Conservation (phyloP, 192 early-diverging fungal species). For the Spizellomyces sp. region DNA sequence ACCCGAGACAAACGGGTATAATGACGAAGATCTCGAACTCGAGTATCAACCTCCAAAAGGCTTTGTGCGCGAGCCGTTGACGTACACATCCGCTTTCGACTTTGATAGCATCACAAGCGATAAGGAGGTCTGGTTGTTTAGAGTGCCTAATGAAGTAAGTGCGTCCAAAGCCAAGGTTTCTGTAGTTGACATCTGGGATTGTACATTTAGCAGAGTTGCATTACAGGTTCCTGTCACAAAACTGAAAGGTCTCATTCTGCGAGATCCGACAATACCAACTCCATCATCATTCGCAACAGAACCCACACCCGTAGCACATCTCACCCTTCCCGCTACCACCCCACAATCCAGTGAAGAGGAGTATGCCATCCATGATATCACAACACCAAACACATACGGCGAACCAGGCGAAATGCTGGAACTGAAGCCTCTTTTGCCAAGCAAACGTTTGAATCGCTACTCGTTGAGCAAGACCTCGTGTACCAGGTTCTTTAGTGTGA, state of each 20-base stretch:
- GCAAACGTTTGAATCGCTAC: not conserved
- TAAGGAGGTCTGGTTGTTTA: slow-evolving; percentile 20
- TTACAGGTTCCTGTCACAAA: slow-evolving; percentile 2
- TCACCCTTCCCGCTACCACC: too few relatives aligned
- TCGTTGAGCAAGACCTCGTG: not conserved
- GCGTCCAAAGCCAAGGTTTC: not conserved
- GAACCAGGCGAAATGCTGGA: slow-evolving; percentile 19
- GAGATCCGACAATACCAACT: not conserved
- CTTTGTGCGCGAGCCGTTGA: not conserved
- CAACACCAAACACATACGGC: not conserved
- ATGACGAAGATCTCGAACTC: slow-evolving; percentile 19
- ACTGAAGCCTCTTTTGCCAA: slow-evolving; percentile 1
- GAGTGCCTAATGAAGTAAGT: slow-evolving; percentile 13
- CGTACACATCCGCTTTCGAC: slow-evolving; percentile 8
- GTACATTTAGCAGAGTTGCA: not conserved
- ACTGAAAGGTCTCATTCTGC: slow-evolving; percentile 9
- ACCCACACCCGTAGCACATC: too few relatives aligned
- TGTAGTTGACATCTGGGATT: not conserved
- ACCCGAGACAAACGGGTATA: not conserved
- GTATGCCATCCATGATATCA: not conserved
- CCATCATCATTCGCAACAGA: too few relatives aligned
- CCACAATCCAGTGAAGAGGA: too few relatives aligned
- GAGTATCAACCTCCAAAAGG: slow-evolving; percentile 20
- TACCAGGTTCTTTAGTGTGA: slow-evolving; percentile 10
- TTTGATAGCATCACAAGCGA: not conserved